Base-by-base conservation (phyloP, 352 stramenopile genomes). In the Globisporangium carolinianum region DNA sequence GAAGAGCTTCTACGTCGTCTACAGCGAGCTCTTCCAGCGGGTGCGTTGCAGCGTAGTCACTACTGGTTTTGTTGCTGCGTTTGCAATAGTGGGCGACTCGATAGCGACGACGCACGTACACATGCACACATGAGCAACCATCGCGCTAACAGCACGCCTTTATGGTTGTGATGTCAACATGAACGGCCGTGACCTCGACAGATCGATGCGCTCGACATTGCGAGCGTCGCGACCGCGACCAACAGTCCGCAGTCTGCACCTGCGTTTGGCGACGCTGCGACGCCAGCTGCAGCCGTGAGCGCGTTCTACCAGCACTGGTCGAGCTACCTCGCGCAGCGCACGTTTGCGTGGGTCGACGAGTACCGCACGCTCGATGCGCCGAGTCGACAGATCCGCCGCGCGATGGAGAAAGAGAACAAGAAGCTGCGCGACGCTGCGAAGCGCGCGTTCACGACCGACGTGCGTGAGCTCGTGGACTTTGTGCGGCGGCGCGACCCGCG, bases 341-440 rank as follows among this genome's bases (percentile, higher is more conserved):
- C 58, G 49, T 95, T 95, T 60, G 67, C 73, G 24, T 93, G 81
- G 79, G 67, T 89, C 24, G 83, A 95, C 53, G 76, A 87, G 62
- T 95, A 93, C 72, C 87, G 85, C 56, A 89, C 83, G 50, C 84
- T 76, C 37, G 83, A 95, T 53, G 85, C 79, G 12, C 79, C 85
- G 39, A 95, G 71, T 32, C 77, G 85, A 24, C 63, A 88, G 54
- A 78, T 95, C 47, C 71, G 85, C 17, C 77, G 85, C 41, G 78
- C 82, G 4, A 93, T 92, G 83, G 85, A 95, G 56, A 95, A 95
- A 62, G 85, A 93, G 58, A 95, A 95, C 66, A 89, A 89, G 53
- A 92, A 93, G 67, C 64, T 89, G n/a, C 81, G 85, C 8, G 83
- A 95, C 52, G 65, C 69, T 17, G 85, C 76, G 11, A 86, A 83